Base-by-base conservation (phyloP, 2,329 filamentous ascomycete species). In the Aspergillus unguis region DNA sequence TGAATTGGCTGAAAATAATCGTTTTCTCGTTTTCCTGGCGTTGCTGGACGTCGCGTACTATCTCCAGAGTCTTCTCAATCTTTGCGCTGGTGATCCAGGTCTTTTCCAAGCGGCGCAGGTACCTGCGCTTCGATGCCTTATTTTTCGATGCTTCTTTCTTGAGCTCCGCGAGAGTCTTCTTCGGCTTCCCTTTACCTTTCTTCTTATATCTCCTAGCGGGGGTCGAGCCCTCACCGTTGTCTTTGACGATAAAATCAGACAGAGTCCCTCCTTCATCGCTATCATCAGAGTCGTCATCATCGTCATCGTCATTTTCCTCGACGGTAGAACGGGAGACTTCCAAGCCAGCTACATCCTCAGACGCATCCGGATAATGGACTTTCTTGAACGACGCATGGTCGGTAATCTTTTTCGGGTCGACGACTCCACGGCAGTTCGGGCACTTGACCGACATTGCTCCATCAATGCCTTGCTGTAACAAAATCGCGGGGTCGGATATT, bases 1-100 rank as follows among this genome's bases (percentile, higher is more conserved):
- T 92, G 74, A 88, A 94, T 62, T 91, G 88, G 52, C 85, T 88
- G 73, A 94, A 94, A 57, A 94, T 81, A 49, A 94, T 86, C 0
- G 86, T 89, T 70, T 92, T 92, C 67, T 90, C 86, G 1, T 79
- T 80, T 2, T 80, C 64, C 31, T 76, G 73, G 7, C 72, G 70
- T n/a, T 63, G 63, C 49, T 76, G 70, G 52, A 83, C 77, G 10
- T 73, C 67, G 8, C 74, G 66, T 9, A 92, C 73, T 5, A 92
- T 77, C 50, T 88, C 82, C 51, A 88, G 72, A 5, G 84, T 83
- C 65, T 86, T 85, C 25, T 83, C 81, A 29, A 90, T 84, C 70
- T 92, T 94, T 28, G 88, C 84, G 23, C 88, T 94, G 2, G 87
- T 79, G 52, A 86, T 73, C 81, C 85, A 96, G 28, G 83, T 73